phyloP scores from a whole-genome alignment of 75 land plant species.

The Sequoiadendron giganteum region DNA sequence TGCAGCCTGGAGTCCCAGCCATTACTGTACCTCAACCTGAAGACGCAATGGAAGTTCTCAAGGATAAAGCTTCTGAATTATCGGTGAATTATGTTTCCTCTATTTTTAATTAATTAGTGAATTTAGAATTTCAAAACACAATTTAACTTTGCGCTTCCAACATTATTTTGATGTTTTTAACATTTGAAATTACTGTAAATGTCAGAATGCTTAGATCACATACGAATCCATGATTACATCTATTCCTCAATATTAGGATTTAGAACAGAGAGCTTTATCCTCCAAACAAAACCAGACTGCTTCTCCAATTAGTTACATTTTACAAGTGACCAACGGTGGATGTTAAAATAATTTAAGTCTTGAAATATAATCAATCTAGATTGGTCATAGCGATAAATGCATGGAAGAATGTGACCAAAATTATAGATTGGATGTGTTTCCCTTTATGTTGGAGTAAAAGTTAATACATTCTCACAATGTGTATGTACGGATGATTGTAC shows the following conservation, averaged over 20 bases:
- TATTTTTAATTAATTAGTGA: neutral
- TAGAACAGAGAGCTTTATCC: neutral
- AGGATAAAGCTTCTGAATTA: constrained; percentile 57
- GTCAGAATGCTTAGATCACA: neutral
- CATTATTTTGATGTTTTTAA: constrained; percentile 1
- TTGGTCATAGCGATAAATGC: neutral
- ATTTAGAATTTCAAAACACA: neutral
- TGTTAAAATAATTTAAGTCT: neutral
- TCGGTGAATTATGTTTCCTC: constrained; percentile 38
- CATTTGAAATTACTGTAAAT: neutral
- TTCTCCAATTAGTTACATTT: neutral
- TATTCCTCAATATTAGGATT: neutral
- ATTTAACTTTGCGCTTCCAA: neutral
- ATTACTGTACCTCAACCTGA: constrained; percentile 89
- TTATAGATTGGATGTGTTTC: neutral
- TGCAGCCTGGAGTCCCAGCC: constrained; percentile 85
- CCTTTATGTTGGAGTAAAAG: neutral
- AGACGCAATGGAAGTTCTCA: constrained; percentile 88
- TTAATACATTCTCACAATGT: neutral
- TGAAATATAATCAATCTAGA: neutral
- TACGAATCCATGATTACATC: neutral
- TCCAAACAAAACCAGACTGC: neutral
- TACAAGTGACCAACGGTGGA: neutral
- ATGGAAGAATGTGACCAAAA: neutral
- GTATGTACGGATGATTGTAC: too few species aligned